These are phyloP conservation scores for Microsporum canis DNA, from an alignment of 2,329 filamentous ascomycete species.

Conservation along the genomic window DNA sequence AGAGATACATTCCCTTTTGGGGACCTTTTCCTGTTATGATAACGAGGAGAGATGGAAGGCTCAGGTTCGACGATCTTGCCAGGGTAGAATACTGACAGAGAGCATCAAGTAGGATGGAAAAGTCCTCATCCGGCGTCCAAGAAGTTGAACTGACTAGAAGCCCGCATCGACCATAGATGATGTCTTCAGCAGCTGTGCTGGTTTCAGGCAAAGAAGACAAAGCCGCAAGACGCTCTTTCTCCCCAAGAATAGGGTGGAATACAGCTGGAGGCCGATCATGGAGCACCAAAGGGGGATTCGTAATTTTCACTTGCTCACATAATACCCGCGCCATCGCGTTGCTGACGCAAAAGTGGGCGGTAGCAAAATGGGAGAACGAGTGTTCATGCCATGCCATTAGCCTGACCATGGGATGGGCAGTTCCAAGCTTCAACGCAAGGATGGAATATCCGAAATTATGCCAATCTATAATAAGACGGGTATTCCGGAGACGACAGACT, in stretches of 20 bases:
- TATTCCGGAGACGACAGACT: slow-evolving; percentile 65
- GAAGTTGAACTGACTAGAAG: slow-evolving; percentile 88
- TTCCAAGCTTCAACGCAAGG: slow-evolving; percentile 55
- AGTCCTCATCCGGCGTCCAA: slow-evolving; percentile 96
- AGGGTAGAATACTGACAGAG: slow-evolving; percentile 59
- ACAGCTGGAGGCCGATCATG: slow-evolving; percentile 78
- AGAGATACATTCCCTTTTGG: slow-evolving; percentile 63
- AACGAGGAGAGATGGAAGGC: slow-evolving; percentile 59
- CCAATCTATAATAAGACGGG: slow-evolving; percentile 84
- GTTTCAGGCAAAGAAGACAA: slow-evolving; percentile 57
- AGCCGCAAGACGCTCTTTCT: slow-evolving; percentile 45
- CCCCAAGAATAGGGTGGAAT: slow-evolving; percentile 57
- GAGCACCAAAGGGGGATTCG: slow-evolving; percentile 55
- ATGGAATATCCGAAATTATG: slow-evolving; percentile 98
- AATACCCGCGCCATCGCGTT: slow-evolving; percentile 74
- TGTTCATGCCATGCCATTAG: slow-evolving; percentile 70
- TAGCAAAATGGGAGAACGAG: slow-evolving; percentile 54
- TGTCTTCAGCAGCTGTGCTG: slow-evolving; percentile 45
- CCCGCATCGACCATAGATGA: slow-evolving; percentile 48
- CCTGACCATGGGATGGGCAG: slow-evolving; percentile 60
- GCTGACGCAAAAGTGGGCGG: slow-evolving; percentile 76
- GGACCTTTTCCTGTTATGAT: slow-evolving; percentile 95
- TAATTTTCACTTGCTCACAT: slow-evolving; percentile 53
- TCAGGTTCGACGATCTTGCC: slow-evolving; percentile 33
- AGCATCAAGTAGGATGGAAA: slow-evolving; percentile 73